Percentiles rank a stretch among this genome's conserved stretches.
phyloP scores from a whole-genome alignment of 2,329 filamentous ascomycete species.

The Epichloe elymi region DNA sequence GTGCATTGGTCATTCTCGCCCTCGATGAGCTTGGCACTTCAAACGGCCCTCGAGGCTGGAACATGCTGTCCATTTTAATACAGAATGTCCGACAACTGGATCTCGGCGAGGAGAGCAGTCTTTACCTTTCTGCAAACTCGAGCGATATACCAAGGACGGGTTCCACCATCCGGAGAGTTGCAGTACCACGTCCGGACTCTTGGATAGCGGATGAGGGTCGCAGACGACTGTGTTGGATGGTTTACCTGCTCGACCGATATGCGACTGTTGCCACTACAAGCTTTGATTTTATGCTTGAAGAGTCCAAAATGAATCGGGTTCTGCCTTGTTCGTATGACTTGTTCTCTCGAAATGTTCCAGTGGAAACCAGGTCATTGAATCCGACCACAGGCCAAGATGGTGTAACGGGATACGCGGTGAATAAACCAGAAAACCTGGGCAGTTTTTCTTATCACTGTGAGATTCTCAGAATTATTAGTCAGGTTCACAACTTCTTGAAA shows the following conservation, averaged over 20 bases:
- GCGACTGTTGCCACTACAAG: conserved; percentile 27
- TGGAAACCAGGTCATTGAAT: conserved; percentile 24
- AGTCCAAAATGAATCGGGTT: conserved; percentile 25
- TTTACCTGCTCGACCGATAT: conserved; percentile 31
- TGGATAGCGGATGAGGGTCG: conserved; percentile 33
- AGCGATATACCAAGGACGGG: conserved; percentile 21
- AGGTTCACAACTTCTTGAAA: conserved; percentile 30
- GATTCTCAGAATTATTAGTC: conserved; percentile 28
- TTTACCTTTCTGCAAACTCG: conserved; percentile 21
- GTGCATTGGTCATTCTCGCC: conserved; percentile 27
- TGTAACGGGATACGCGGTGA: conserved; percentile 16
- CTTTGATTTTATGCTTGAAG: conserved; percentile 29
- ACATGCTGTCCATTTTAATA: conserved; percentile 24
- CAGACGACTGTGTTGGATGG: conserved; percentile 30
- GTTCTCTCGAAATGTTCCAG: conserved; percentile 29
- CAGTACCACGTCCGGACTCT: conserved; percentile 23
- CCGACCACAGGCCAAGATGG: conserved; percentile 14
- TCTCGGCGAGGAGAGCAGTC: conserved; percentile 25
- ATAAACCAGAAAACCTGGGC: conserved; percentile 28
- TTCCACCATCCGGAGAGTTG: conserved; percentile 20
- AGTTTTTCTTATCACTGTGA: conserved; percentile 33
- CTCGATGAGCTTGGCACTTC: conserved; percentile 29
- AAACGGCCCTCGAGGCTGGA: conserved; percentile 29
- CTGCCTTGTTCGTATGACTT: conserved; percentile 31
- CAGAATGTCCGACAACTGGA: conserved; percentile 27